phyloP scores from a whole-genome alignment of 2,329 filamentous ascomycete species.

The Calycina herbarum region DNA sequence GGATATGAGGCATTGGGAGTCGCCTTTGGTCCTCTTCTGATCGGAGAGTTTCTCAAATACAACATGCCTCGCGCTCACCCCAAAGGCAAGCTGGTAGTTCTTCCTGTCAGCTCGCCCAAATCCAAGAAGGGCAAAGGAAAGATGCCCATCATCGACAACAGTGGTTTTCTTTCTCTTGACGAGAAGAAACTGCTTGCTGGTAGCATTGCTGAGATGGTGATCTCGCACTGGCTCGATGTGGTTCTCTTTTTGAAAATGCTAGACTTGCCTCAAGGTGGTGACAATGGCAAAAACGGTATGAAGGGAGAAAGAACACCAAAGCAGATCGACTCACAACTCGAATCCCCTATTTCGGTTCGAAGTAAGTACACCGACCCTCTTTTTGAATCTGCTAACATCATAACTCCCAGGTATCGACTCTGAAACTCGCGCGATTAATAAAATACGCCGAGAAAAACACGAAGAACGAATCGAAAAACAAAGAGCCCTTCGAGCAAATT shows the following conservation, averaged over 20 bases:
- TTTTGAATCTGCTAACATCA: slow-evolving; percentile 24
- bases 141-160: slow-evolving; percentile 28
- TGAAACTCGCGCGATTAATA: slow-evolving; percentile 33
- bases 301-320: slow-evolving; percentile 22
- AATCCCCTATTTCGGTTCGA: slow-evolving; percentile 46
- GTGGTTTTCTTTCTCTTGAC: slow-evolving; percentile 37
- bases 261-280: slow-evolving; percentile 1
- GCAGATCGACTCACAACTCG: slow-evolving; percentile 30
- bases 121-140: slow-evolving; percentile 44
- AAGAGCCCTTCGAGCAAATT: not conserved
- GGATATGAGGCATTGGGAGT: slow-evolving; percentile 63
- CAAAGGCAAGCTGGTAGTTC: slow-evolving; percentile 30
- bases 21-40: slow-evolving; percentile 63
- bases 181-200: slow-evolving; percentile 61
- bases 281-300: slow-evolving; percentile 20
- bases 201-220: slow-evolving; percentile 63
- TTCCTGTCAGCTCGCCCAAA: slow-evolving; percentile 41
- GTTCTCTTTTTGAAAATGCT: slow-evolving; percentile 59
- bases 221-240: slow-evolving; percentile 64
- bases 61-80: slow-evolving; percentile 36
- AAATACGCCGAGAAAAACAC: not conserved
- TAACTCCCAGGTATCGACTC: slow-evolving; percentile 36
- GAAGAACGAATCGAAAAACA: not conserved
- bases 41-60: slow-evolving; percentile 59
- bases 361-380: slow-evolving; percentile 41